phyloP scores from a whole-genome alignment of 2,329 filamentous ascomycete genomes.

The Talaromyces amestolkiae region DNA sequence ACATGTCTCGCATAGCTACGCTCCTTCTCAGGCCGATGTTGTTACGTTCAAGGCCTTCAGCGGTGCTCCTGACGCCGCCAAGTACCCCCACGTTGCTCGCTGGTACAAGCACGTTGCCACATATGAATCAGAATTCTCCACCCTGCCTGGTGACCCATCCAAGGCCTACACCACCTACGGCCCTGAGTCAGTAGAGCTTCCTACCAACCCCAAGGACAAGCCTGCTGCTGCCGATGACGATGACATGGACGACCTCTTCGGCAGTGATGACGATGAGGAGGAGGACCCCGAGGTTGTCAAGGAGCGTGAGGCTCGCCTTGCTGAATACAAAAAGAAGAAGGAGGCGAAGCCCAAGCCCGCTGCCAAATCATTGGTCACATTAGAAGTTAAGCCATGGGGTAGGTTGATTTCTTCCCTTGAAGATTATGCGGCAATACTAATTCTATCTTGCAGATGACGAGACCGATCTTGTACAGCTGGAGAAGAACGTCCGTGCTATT shows the following conservation, averaged over 20 bases:
- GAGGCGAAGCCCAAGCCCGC: slow-evolving; percentile 77
- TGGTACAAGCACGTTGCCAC: slow-evolving; percentile 99
- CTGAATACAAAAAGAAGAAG: slow-evolving; percentile 96
- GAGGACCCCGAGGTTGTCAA: slow-evolving; percentile 83
- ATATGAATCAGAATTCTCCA: slow-evolving; percentile 88
- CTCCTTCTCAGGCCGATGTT: slow-evolving; percentile 91
- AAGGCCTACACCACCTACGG: slow-evolving; percentile 89
- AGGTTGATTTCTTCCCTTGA: slow-evolving; percentile 44
- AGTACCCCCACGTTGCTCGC: slow-evolving; percentile 90
- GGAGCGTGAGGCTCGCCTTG: slow-evolving; percentile 84
- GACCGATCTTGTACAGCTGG: slow-evolving; percentile 83
- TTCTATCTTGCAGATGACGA: slow-evolving; percentile 67
- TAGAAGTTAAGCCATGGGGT: slow-evolving; percentile 99
- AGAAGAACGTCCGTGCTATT: slow-evolving; percentile 76
- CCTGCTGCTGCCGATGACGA: slow-evolving; percentile 68
- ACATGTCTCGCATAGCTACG: slow-evolving; percentile 46
- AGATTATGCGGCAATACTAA: not conserved
- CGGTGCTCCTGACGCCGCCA: slow-evolving; percentile 70
- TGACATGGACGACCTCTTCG: slow-evolving; percentile 90
- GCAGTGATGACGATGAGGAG: slow-evolving; percentile 89
- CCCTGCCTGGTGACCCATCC: slow-evolving; percentile 84
- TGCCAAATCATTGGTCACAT: slow-evolving; percentile 92
- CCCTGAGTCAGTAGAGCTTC: slow-evolving; percentile 73
- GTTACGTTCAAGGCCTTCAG: slow-evolving; percentile 88
- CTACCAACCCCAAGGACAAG: slow-evolving; percentile 83